Base-by-base conservation (phyloP, 192 early-diverging fungal species). In the Gigaspora rosea region DNA sequence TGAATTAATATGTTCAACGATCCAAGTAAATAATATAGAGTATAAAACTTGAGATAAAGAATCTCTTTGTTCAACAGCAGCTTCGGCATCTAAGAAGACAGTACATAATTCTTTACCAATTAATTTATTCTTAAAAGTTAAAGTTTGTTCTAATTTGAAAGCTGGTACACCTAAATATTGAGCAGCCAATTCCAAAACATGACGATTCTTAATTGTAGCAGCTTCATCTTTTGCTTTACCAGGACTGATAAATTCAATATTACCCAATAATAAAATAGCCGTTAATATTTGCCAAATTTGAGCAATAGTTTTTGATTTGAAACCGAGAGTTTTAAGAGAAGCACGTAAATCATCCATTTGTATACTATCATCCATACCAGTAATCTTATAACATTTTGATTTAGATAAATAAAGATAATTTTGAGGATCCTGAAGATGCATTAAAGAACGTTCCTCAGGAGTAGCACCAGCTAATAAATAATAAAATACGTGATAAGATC, bases 1-100 rank as follows among this genome's bases (percentile, higher is more conserved):
- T 33, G 86, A 86, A 86, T 99, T 99, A 77, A 97, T 89, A 73
- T 92, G 91, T 80, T 97, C 96, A 9, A 96, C 87, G n/a, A 99
- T 79, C 91, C 95, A 98, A 20, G 88, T 86, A 81, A 96, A 95
- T 10, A 97, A 77, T 8, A 97, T 88, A 36, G 90, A 91, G 80
- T 97, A 99, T n/a, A 99, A 88, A 9, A 92, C 85, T 64, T 87
- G 86, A 3, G 95, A 91, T 3, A 99, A 85, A 3, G 87, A 82
- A 76, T 99, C 95, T 35, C 95, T 90, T 80, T 97, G 95, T 59
- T 86, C 83, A 13, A 77, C 65, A 0, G 97, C 96, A 41, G 90
- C 91, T 22, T 89, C 89, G 15, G 89, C 85, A 77, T 95, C 93
- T 67, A 99, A 82, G 65, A 95, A 93, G n/a, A 95, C 92, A 15